phyloP scores from a whole-genome alignment of 495 filamentous ascomycete genomes.

The Penicillium malachiteum region DNA sequence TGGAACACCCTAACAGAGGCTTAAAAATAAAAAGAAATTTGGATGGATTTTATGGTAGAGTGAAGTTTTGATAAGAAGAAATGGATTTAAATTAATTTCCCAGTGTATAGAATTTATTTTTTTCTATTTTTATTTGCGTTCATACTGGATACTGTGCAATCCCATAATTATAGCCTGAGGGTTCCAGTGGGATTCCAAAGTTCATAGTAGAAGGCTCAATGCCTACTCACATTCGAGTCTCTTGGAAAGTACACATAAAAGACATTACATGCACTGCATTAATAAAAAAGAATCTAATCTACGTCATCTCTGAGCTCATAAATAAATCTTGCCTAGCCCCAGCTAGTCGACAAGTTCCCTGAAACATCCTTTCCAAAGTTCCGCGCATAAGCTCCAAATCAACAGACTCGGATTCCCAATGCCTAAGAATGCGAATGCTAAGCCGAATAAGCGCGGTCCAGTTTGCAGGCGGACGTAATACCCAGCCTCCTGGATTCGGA shows the following conservation, averaged over 20 bases:
- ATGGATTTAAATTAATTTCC: too few species aligned
- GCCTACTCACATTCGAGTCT: too few species aligned
- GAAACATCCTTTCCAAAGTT: constrained; percentile 27
- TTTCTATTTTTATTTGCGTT: too few species aligned
- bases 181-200: too few species aligned
- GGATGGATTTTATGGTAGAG: too few species aligned
- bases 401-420: constrained; percentile 21
- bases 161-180: too few species aligned
- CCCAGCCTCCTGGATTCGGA: constrained; percentile 9
- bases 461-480: constrained; percentile 13
- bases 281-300: background rate
- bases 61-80: too few species aligned
- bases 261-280: background rate
- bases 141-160: too few species aligned
- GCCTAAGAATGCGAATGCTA: constrained; percentile 20
- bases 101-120: too few species aligned
- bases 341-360: constrained; percentile 25
- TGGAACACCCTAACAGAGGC: constrained; percentile 8
- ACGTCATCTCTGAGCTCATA: background rate
- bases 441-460: constrained; percentile 22
- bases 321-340: constrained; percentile 12
- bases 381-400: constrained; percentile 27
- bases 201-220: too few species aligned
- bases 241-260: too few species aligned
- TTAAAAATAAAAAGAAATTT: too few species aligned